A percentile compares a stretch with the other conserved stretches of the same genome.
Conservation (phyloP, 768 basidiomycete species). For the Gyrodon lividus region DNA sequence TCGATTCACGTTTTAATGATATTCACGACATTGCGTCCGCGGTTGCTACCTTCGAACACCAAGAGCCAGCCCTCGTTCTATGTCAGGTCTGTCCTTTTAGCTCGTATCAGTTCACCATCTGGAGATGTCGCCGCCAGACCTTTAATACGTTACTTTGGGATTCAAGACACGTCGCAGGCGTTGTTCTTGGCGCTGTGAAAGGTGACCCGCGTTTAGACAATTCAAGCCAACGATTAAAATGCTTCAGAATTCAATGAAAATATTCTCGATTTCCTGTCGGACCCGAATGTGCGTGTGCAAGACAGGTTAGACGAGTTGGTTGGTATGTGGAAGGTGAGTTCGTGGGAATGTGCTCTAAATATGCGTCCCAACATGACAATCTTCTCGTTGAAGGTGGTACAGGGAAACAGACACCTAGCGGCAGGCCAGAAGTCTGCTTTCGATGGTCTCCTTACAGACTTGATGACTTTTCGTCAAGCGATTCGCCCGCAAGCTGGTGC, state of each 20-base stretch:
- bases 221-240: background rate
- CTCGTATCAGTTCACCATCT: background rate
- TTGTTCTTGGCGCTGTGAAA: conserved; percentile 16
- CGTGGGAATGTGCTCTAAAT: background rate
- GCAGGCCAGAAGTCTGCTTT: conserved; percentile 11
- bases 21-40: conserved; percentile 8
- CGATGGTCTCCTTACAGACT: conserved; percentile 8
- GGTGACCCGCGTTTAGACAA: background rate
- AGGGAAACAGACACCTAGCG: conserved; percentile 7
- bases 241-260: conserved; percentile 19
- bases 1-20: conserved; percentile 14
- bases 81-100: conserved; percentile 7
- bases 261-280: conserved; percentile 18
- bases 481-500: background rate
- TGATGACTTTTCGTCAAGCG: conserved; percentile 3
- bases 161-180: conserved; percentile 14
- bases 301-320: conserved; percentile 16
- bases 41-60: conserved; percentile 7
- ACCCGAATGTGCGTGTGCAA: conserved; percentile 4
- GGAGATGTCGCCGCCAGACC: conserved; percentile 1
- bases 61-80: conserved; percentile 7
- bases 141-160: conserved; percentile 17
- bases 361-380: background rate
- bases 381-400: conserved; percentile 9
- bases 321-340: conserved; percentile 9